Conservation (phyloP, 768 basidiomycete genomes). For the Mycena galopus region DNA sequence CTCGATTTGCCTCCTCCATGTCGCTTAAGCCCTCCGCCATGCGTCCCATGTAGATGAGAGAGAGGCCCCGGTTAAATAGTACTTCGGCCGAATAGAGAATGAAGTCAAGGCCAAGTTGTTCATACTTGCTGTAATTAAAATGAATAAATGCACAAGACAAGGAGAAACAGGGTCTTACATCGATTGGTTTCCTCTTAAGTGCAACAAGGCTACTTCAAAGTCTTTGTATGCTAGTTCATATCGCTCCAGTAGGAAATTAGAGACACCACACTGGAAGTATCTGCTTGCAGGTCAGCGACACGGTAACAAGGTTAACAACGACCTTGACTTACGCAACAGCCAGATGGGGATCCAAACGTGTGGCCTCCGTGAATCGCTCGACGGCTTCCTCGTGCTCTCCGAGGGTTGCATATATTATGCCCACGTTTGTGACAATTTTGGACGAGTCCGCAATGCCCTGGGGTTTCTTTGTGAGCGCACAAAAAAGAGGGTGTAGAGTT, state of each 20-base stretch:
- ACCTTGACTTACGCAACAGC: slow-evolving; percentile 82
- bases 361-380: slow-evolving; percentile 35
- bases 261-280: slow-evolving; percentile 92
- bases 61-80: slow-evolving; percentile 89
- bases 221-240: slow-evolving; percentile 83
- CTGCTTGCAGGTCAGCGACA: slow-evolving; percentile 49
- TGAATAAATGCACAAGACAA: slow-evolving; percentile 11
- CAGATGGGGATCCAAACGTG: slow-evolving; percentile 55
- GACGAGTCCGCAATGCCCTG: neutral
- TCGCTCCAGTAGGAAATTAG: slow-evolving; percentile 86
- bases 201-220: slow-evolving; percentile 86
- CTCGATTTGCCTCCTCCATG: slow-evolving; percentile 74
- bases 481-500: neutral
- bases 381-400: slow-evolving; percentile 11
- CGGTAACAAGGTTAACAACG: slow-evolving; percentile 13
- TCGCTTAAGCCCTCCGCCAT: slow-evolving; percentile 74
- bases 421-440: neutral
- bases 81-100: slow-evolving; percentile 89
- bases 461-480: neutral
- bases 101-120: slow-evolving; percentile 93
- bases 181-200: slow-evolving; percentile 85
- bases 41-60: slow-evolving; percentile 78
- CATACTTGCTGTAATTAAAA: slow-evolving; percentile 75
- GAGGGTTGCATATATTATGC: neutral
- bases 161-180: slow-evolving; percentile 63